A percentile compares a stretch with the other conserved stretches of the same genome.
Conservation (phyloP, 805 yeast genomes). For the Alloascoidea hylecoeti region DNA sequence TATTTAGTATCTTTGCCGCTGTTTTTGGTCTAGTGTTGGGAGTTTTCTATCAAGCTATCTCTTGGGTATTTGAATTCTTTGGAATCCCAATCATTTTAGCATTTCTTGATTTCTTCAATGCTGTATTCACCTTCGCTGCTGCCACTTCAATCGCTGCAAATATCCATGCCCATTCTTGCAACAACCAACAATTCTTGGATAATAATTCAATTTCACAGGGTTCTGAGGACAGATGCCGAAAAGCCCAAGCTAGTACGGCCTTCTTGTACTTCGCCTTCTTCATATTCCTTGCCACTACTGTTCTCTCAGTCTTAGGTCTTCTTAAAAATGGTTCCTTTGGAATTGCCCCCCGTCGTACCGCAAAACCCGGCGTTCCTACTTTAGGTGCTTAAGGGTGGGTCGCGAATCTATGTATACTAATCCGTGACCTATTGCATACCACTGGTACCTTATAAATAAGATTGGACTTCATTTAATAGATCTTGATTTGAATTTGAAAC, state of each 20-base stretch:
- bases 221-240: slow-evolving; percentile 76
- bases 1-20: slow-evolving; percentile 52
- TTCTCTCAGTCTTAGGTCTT: slow-evolving; percentile 24
- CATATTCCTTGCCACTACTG: slow-evolving; percentile 52
- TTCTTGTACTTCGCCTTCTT: slow-evolving; percentile 70
- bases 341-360: no score
- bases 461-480: no score
- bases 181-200: slow-evolving; percentile 48
- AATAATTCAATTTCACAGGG: slow-evolving; percentile 65
- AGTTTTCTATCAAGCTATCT: slow-evolving; percentile 62
- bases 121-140: slow-evolving; percentile 86
- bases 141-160: slow-evolving; percentile 92
- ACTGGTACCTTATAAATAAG: no score
- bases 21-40: slow-evolving; percentile 78
- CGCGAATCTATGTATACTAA: no score
- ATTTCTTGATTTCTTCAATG: slow-evolving; percentile 71
- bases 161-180: slow-evolving; percentile 76
- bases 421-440: no score
- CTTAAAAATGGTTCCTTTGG: slow-evolving; percentile 39
- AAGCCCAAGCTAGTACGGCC: slow-evolving; percentile 76
- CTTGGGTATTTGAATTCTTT: slow-evolving; percentile 61
- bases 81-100: slow-evolving; percentile 81
- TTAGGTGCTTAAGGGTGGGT: no score
- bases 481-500: no score
- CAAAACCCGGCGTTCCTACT: no score